A percentile compares a stretch with the other conserved stretches of the same genome.
phyloP scores from a whole-genome alignment of 306 rosid genomes.

The Vicia faba region DNA sequence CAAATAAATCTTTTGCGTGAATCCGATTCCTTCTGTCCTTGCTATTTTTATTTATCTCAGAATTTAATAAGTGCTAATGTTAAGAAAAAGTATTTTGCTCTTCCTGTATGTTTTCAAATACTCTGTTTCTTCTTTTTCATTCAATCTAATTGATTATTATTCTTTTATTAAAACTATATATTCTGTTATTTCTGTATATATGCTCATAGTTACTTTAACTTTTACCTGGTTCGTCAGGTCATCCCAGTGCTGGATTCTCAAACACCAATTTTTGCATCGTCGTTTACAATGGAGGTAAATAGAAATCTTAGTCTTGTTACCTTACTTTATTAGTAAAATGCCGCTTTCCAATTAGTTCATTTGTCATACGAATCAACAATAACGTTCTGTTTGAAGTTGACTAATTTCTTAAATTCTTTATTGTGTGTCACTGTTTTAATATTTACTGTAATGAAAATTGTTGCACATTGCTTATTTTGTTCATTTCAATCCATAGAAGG shows the following conservation, averaged over 20 bases:
- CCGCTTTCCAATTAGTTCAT: constrained; percentile 24
- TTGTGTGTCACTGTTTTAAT: constrained; percentile 3
- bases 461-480: constrained; percentile 29
- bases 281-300: constrained; percentile 96
- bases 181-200: constrained; percentile 24
- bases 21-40: not conserved
- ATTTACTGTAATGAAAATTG: constrained; percentile 19
- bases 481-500: constrained; percentile 31
- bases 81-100: not conserved
- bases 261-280: constrained; percentile 94
- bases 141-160: constrained; percentile 22
- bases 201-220: constrained; percentile 23
- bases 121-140: not conserved
- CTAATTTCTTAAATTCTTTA: constrained; percentile 28
- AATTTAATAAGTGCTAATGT: not conserved
- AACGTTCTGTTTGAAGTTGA: constrained; percentile 16
- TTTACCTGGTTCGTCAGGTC: constrained; percentile 58
- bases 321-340: not conserved
- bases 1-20: constrained; percentile 2
- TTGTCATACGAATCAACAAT: constrained; percentile 11
- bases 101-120: constrained; percentile 5
- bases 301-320: not conserved
- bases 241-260: constrained; percentile 87
- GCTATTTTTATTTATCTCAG: too few species aligned
- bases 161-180: constrained; percentile 2